Evolutionary conservation across 306 rosid genomes (phyloP), one percentile per base, ranked within the genome.

Genomic region (Cicer judaicum): DNA sequence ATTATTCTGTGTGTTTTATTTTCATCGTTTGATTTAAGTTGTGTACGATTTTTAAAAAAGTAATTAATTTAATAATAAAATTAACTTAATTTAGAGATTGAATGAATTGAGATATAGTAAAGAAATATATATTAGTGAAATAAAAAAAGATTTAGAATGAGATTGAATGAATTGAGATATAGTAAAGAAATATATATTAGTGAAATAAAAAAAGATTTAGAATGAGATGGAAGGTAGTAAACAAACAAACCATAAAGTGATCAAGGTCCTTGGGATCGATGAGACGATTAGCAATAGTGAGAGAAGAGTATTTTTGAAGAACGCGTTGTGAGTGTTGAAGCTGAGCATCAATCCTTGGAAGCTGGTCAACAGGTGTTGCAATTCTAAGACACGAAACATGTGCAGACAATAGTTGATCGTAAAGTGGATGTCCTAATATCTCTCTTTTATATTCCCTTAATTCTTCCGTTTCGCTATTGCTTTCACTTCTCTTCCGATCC

Each of bases 341-440:
- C 91, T 91, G 93, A 7, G 90, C 93, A 43, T 91, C 96, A 79
- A 91, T 91, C 84, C 85, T 88, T 0, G 95, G 93, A 64, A 91
- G 83, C 90, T 91, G 96, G 82, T 91, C 97, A 1, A 92, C 97
- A 14, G 99, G 99, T 0, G 99, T 94, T 2, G 99, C 97, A 53
- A 94, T 89, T 76, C 97, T 84, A 8, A 94, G 78, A 41, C 99
- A 94, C 5, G 99, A 84, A 4, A 94, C 97, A 54, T 94, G 99
- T 0, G 97, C 95, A 4, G 97, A 84, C 1, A 94, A 76, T 10
- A 94, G 76, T 74, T 92, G 99, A 2, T 94, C 99, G 79, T 94
- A 94, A 34, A 94, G 90, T 0, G 97, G 96, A 48, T 94, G 99
- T n/a, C 89, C 83, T 55, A 88, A 62, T 34, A 94, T 87, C 39